Evolutionary conservation across 2,329 filamentous ascomycete genomes (phyloP), one percentile per base, ranked within the genome.

Genomic region (Pyrenophora seminiperda): DNA sequence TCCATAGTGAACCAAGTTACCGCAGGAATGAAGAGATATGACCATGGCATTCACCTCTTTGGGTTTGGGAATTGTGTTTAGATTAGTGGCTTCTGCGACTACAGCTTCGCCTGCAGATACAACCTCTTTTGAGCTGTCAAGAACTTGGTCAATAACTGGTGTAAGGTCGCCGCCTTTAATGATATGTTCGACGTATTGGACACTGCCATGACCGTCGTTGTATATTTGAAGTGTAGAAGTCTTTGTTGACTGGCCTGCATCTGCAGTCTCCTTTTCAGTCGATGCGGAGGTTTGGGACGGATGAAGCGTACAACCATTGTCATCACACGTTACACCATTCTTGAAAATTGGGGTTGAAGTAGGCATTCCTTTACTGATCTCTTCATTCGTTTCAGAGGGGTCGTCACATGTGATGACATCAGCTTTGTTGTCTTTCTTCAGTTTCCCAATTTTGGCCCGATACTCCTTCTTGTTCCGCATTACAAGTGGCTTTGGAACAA

Each of bases 21-120:
- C 94, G 69, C 94, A 99, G 0, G 93, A 97, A 73, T 99, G 94
- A 14, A 99, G 90, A 0, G 94, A 97, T 22, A 97, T 87, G 13
- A 93, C 89, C 87, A 97, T 91, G 30, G 95, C 53, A 79, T 76
- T 71, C 20, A 71, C 64, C 46, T 75, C 54, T 4, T 49, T 48
- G 5, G 68, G 54, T 46, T 71, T 72, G 3, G 70, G 65, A 9
- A 68, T 51, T 11, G 54, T 33, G n/a, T 61, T 43, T 2, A 71
- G 54, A n/a, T 68, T 57, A 24, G 61, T 54, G 14, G 65, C 56
- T 30, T 64, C 56, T 39, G 63, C 54, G 4, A 61, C 52, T 6
- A 56, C 27, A 24, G 57, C 54, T 20, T 61, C 59, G 10, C 56
- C 65, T 13, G 46, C 48, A 1, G 68, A 65, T 5, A 64, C 42